phyloP scores from a whole-genome alignment of 768 basidiomycete genomes.

The Termitomyces sp. region DNA sequence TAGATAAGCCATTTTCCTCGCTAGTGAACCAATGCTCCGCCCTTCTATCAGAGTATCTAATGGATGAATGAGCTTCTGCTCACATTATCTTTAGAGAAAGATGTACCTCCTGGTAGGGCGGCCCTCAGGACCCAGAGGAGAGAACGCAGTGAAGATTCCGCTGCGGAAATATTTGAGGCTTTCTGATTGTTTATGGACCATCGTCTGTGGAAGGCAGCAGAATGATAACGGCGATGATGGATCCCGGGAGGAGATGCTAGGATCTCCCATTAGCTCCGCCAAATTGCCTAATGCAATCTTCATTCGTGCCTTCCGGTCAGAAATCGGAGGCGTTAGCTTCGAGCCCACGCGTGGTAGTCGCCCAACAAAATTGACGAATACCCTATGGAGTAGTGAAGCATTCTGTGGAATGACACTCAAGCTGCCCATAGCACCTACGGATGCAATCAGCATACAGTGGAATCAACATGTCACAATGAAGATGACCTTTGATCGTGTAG shows the following conservation, averaged over 20 bases:
- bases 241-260: slow-evolving; percentile 44
- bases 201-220: slow-evolving; percentile 53
- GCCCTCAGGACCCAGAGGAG: slow-evolving; percentile 55
- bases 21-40: slow-evolving; percentile 63
- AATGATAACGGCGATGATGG: slow-evolving; percentile 67
- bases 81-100: background rate
- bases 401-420: slow-evolving; percentile 52
- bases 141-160: slow-evolving; percentile 44
- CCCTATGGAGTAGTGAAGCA: slow-evolving; percentile 62
- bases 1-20: slow-evolving; percentile 52
- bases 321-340: slow-evolving; percentile 36
- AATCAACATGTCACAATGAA: background rate
- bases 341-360: slow-evolving; percentile 49
- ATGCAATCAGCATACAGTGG: background rate
- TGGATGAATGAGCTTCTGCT: slow-evolving; percentile 1
- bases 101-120: slow-evolving; percentile 60
- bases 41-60: slow-evolving; percentile 57
- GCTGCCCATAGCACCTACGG: slow-evolving; percentile 50
- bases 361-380: slow-evolving; percentile 57
- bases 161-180: slow-evolving; percentile 42
- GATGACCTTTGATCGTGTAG: slow-evolving; percentile 59
- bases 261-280: slow-evolving; percentile 45
- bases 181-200: slow-evolving; percentile 49
- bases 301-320: slow-evolving; percentile 47
- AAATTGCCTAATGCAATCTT: slow-evolving; percentile 48